Conservation (phyloP, 768 basidiomycete species). For the Ramaria rubella region DNA sequence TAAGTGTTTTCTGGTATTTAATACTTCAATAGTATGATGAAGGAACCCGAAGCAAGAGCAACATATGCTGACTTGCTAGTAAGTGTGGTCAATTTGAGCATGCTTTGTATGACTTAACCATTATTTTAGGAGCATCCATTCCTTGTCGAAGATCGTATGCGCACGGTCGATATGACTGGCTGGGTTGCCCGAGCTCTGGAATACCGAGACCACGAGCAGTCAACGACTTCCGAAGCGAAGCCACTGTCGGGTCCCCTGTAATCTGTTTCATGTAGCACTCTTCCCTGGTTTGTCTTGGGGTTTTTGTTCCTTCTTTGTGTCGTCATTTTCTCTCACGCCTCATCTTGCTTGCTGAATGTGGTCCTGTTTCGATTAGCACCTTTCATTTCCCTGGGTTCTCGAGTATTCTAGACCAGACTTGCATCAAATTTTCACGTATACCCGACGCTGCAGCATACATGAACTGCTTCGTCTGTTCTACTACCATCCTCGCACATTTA, state of each 20-base stretch:
- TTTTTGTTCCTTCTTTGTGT: neutral
- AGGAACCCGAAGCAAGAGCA: conserved; percentile 71
- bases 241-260: neutral
- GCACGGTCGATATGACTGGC: conserved; percentile 73
- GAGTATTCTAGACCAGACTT: conserved; percentile 3
- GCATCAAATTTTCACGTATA: neutral
- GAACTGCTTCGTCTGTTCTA: conserved; percentile 1
- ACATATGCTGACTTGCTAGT: conserved; percentile 80
- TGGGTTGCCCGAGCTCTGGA: conserved; percentile 63
- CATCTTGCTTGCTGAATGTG: neutral
- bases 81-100: conserved; percentile 23
- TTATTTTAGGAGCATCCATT: conserved; percentile 65
- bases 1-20: neutral
- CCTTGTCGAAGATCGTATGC: conserved; percentile 50
- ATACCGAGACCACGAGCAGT: conserved; percentile 18
- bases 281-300: neutral
- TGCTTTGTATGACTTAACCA: conserved; percentile 1
- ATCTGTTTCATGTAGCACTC: neutral
- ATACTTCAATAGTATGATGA: conserved; percentile 41
- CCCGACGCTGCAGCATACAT: conserved; percentile 3
- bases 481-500: neutral
- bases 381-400: neutral
- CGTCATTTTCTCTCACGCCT: neutral
- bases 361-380: conserved; percentile 2
- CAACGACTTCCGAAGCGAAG: neutral